Evolutionary conservation across 140 eudicot genomes (phyloP), one percentile per base, ranked within the genome.

Genomic region (Artemisia princeps): DNA sequence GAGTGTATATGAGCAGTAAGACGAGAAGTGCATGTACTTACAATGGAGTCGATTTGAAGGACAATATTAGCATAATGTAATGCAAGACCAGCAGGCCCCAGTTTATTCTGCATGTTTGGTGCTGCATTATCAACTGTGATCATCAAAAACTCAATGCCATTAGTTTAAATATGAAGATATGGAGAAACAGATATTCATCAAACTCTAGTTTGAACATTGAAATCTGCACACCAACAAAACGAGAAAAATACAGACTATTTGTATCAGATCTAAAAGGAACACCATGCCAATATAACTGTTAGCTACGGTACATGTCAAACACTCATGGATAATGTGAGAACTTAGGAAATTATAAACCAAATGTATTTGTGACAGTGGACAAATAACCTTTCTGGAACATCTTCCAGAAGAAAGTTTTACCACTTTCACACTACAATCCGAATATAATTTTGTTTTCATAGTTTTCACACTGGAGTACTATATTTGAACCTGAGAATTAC

Each of bases 61-160:
- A 91, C 82, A 67, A 91, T 87, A 66, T 91, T 91, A 67, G 97
- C 97, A 72, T 91, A 91, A 75, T 91, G 97, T 71, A 91, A 80
- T 46, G 95, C 83, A 63, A 91, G 95, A 19, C 97, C 97, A 48
- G 94, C 83, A 51, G 94, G 87, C 61, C 97, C 97, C 37, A 91
- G 72, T 69, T 72, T 91, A 67, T 81, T 79, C 61, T 68, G 76
- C 74, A 62, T 45, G 70, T 53, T 79, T 53, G 33, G 67, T 60
- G 80, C 60, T 70, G 68, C 73, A 68, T 62, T 74, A 74, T 68
- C 72, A 72, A 71, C 84, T 80, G 77, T 6, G 53, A 62, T 55
- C 68, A 48, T 69, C 80, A 64, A 73, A 51, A 78, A 30, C 44
- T 75, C 53, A 68, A 66, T 10, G 26, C 28, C 74, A 69, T 69